phyloP scores from a whole-genome alignment of 2,329 filamentous ascomycete species.

The Magnaporthiopsis rhizophila region DNA sequence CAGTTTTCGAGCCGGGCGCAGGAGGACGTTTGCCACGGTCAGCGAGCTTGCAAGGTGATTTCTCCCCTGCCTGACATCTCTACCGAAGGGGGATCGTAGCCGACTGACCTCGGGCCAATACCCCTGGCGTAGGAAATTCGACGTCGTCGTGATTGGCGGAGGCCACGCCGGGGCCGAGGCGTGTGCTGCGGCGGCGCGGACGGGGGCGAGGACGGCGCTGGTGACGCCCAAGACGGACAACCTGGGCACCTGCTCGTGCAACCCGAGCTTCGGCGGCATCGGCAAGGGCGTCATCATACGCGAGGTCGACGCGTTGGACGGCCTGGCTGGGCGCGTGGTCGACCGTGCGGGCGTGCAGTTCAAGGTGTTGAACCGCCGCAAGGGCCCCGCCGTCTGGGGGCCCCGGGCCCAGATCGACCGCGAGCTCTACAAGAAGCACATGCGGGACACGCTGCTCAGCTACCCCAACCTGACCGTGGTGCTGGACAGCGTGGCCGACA shows the following conservation, averaged over 20 bases:
- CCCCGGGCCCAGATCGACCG: slow-evolving; percentile 94
- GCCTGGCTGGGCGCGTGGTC: slow-evolving; percentile 77
- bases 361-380: slow-evolving; percentile 75
- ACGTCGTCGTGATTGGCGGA: slow-evolving; percentile 93
- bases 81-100: background rate
- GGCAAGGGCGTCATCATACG: slow-evolving; percentile 95
- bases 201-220: slow-evolving; percentile 81
- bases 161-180: slow-evolving; percentile 95
- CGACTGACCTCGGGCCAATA: no score
- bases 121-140: slow-evolving; percentile 52
- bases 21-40: slow-evolving; percentile 6
- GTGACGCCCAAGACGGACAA: slow-evolving; percentile 84
- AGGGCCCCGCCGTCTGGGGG: slow-evolving; percentile 95
- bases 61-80: background rate
- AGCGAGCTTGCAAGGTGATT: slow-evolving; percentile 4
- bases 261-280: slow-evolving; percentile 96
- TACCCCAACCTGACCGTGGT: slow-evolving; percentile 77
- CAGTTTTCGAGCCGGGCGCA: slow-evolving; percentile 4
- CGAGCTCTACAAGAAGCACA: slow-evolving; percentile 77
- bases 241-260: slow-evolving; percentile 91
- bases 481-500: slow-evolving; percentile 84
- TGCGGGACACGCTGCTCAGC: slow-evolving; percentile 73
- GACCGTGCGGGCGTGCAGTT: slow-evolving; percentile 97
- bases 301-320: slow-evolving; percentile 91
- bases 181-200: slow-evolving; percentile 79